Percentiles rank a stretch among this genome's conserved stretches.
Evolutionary conservation across 75 land plant species (phyloP).

Genomic region (Selaginella moellendorffii): DNA sequence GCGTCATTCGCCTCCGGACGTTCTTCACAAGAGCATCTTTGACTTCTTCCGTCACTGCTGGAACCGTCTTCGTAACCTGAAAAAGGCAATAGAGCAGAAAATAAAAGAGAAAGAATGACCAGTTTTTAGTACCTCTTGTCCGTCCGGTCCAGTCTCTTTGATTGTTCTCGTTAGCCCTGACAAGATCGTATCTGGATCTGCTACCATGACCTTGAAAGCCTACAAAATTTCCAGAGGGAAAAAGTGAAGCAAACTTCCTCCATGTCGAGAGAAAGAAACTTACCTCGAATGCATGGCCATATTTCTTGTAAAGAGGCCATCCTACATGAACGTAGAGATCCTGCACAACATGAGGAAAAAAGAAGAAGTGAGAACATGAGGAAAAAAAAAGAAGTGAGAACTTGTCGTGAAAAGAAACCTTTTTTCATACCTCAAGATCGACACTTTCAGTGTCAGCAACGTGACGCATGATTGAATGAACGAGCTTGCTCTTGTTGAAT

Average conservation of each 20-base stretch:
- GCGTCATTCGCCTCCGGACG: slow-evolving; percentile 89
- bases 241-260: not conserved
- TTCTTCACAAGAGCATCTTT: slow-evolving; percentile 77
- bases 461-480: slow-evolving; percentile 97
- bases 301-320: slow-evolving; percentile 85
- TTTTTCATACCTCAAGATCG: slow-evolving; percentile 63
- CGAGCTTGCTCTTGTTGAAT: slow-evolving; percentile 94
- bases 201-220: slow-evolving; percentile 88
- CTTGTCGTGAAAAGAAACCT: not conserved
- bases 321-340: slow-evolving; percentile 78
- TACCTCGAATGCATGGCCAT: slow-evolving; percentile 99
- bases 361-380: too few relatives aligned
- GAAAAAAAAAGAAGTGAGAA: too few relatives aligned
- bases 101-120: not conserved
- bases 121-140: slow-evolving; percentile 80
- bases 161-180: slow-evolving; percentile 67
- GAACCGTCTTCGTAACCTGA: slow-evolving; percentile 66
- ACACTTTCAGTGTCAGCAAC: slow-evolving; percentile 75
- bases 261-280: not conserved
- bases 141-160: slow-evolving; percentile 78
- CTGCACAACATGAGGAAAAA: slow-evolving; percentile 31
- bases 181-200: slow-evolving; percentile 77
- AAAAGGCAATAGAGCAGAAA: too few relatives aligned
- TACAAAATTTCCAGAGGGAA: slow-evolving; percentile 11
- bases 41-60: slow-evolving; percentile 65